These are phyloP conservation scores for Calocera cornea DNA, from an alignment of 768 basidiomycete species.

Conservation along the genomic window DNA sequence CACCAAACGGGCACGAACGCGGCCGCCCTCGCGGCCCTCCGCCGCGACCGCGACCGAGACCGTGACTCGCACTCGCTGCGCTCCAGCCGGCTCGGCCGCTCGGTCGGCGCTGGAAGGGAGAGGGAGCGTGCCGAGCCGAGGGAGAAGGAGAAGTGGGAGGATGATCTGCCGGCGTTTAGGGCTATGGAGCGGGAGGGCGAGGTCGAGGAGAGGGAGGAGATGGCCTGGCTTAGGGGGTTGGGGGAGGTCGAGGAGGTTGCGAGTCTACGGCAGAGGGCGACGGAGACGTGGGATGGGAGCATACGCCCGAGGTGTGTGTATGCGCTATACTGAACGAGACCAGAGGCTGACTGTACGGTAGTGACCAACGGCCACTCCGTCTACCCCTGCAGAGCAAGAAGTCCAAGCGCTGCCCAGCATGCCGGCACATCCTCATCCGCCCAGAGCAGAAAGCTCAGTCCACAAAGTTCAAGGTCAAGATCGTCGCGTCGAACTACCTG, in stretches of 20 bases:
- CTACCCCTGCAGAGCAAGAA: slow-evolving; percentile 88
- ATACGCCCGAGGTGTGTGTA: slow-evolving; percentile 42
- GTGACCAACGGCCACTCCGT: slow-evolving; percentile 68
- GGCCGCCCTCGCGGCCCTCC: not conserved
- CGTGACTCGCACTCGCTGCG: not conserved
- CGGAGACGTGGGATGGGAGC: slow-evolving; percentile 60
- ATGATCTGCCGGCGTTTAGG: not conserved
- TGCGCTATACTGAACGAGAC: not conserved
- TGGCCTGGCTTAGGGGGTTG: slow-evolving; percentile 26
- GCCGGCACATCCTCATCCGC: slow-evolving; percentile 93
- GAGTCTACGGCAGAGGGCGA: slow-evolving; percentile 66
- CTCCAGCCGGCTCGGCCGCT: not conserved
- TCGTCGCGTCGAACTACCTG: slow-evolving; percentile 88
- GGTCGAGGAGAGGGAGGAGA: not conserved
- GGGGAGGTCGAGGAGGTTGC: slow-evolving; percentile 52
- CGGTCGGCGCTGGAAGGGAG: not conserved
- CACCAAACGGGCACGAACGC: not conserved
- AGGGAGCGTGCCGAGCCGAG: not conserved
- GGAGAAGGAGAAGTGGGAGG: slow-evolving; percentile 4
- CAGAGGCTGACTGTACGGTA: slow-evolving; percentile 30
- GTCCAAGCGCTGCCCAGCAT: slow-evolving; percentile 87
- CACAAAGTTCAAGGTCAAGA: slow-evolving; percentile 91
- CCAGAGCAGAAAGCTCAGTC: slow-evolving; percentile 95
- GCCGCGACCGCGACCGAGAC: not conserved
- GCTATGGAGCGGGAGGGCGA: not conserved